A percentile compares a stretch with the other conserved stretches of the same genome.
Conservation (phyloP, 768 basidiomycete species). For the Panaeolus papilionaceus region DNA sequence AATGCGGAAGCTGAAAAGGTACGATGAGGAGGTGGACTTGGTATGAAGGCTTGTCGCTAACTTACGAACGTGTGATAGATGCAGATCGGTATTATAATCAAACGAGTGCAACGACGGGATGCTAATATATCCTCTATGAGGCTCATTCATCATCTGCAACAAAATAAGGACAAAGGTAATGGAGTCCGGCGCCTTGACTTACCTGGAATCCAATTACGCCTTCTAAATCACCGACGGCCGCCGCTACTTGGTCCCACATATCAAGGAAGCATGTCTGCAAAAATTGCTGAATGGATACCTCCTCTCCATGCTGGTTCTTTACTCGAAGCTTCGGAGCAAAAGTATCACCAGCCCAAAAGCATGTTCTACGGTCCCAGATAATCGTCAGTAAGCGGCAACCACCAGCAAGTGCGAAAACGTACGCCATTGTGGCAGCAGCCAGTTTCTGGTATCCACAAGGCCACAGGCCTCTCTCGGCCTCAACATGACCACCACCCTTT, state of each 20-base stretch:
- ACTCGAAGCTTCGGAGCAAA: conserved; percentile 80
- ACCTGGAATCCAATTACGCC: conserved; percentile 93
- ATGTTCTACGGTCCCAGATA: conserved; percentile 58
- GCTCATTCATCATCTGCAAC: conserved; percentile 88
- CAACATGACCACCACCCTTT: conserved; percentile 74
- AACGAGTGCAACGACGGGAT: conserved; percentile 82
- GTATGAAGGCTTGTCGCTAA: conserved; percentile 24
- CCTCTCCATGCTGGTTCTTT: conserved; percentile 49
- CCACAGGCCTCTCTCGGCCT: conserved; percentile 87
- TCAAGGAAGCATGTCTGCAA: conserved; percentile 83
- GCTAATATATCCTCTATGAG: conserved; percentile 91
- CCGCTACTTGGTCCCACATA: conserved; percentile 74
- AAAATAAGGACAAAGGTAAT: neutral
- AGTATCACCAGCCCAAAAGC: conserved; percentile 91
- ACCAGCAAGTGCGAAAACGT: conserved; percentile 32
- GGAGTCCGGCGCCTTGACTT: conserved; percentile 21
- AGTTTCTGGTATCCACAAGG: conserved; percentile 95
- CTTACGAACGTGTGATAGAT: conserved; percentile 80
- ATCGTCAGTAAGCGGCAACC: neutral
- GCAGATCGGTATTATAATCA: conserved; percentile 95
- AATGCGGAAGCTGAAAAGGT: conserved; percentile 72
- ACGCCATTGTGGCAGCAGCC: conserved; percentile 94
- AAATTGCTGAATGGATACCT: conserved; percentile 77
- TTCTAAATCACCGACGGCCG: conserved; percentile 73
- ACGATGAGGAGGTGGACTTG: neutral